Evolutionary conservation across 805 yeast genomes (phyloP), one percentile per base, ranked within the genome.

Genomic region (Wickerhamomyces chambardii): DNA sequence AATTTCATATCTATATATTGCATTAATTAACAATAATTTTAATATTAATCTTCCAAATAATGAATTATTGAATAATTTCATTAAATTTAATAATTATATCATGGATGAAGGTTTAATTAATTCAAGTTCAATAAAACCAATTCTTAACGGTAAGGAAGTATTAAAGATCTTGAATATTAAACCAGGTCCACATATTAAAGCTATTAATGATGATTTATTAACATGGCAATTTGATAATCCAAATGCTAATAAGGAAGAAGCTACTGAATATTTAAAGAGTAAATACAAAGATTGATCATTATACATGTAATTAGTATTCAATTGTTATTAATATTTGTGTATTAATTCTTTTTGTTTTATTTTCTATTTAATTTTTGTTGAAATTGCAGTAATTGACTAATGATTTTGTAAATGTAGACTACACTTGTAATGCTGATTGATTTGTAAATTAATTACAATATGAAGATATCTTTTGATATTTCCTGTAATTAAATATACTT

Each of bases 111-210:
- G 36, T 0, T 21, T 50, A 17, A 39, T 43, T 8, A 40, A 41
- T 2, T 76, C 70, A 0, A 66, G 73, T 48, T 51, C 47, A 0
- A 40, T 81, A 37, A 82, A 75, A 48, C 84, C 90, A 2, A 43
- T 84, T 6, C 56, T 89, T 11, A 86, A 84, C 55, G 95, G 98
- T 14, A 85, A 83, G 45, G 70, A 73, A 31, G 55, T 90, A 31
- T 60, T 70, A 34, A 57, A 62, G 30, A 55, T 63, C 16, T 55
- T 83, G 21, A 58, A 66, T 17, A 61, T 64, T 36, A 82, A 80
- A 49, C 84, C 90, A 0, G 98, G 98, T 0, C 87, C 89, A 6
- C 87, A 97, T 96, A 66, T 90, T 70, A 65, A 73, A 8, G 57
- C 56, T 8, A 57, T 78, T 8, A 68, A 75, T 39, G 73, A 74